Evolutionary conservation across 805 yeast genomes (phyloP).

Genomic region (Candida silvicultrix): DNA sequence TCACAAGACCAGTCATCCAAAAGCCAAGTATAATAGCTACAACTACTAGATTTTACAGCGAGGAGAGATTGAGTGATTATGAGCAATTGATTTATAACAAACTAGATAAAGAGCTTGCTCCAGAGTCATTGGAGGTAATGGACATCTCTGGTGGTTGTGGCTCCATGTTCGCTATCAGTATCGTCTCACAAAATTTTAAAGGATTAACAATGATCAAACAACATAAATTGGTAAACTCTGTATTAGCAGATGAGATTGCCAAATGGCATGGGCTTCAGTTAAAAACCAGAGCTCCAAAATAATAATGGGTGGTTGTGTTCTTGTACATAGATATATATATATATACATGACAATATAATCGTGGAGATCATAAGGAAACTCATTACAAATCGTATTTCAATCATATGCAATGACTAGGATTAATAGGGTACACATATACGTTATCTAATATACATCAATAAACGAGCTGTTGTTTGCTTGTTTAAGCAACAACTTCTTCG

Average conservation of each 20-base stretch:
- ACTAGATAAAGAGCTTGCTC: constrained; percentile 49
- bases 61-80: constrained; percentile 40
- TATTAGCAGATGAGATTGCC: constrained; percentile 75
- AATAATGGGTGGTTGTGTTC: constrained; percentile 4
- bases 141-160: constrained; percentile 97
- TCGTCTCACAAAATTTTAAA: constrained; percentile 68
- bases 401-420: not conserved
- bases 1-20: not conserved
- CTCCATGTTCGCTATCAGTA: constrained; percentile 87
- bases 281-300: constrained; percentile 52
- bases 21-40: not conserved
- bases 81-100: constrained; percentile 59
- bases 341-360: not conserved
- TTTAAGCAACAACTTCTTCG: constrained; percentile 16
- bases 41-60: not conserved
- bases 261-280: constrained; percentile 95
- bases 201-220: constrained; percentile 85
- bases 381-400: no score
- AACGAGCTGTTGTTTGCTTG: no score
- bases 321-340: not conserved
- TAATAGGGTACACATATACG: not conserved
- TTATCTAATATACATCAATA: not conserved
- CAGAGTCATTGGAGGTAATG: constrained; percentile 56
- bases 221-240: constrained; percentile 81
- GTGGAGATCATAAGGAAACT: no score